Evolutionary conservation across 257 asterid species (phyloP).

Genomic region (Nicotiana otophora): DNA sequence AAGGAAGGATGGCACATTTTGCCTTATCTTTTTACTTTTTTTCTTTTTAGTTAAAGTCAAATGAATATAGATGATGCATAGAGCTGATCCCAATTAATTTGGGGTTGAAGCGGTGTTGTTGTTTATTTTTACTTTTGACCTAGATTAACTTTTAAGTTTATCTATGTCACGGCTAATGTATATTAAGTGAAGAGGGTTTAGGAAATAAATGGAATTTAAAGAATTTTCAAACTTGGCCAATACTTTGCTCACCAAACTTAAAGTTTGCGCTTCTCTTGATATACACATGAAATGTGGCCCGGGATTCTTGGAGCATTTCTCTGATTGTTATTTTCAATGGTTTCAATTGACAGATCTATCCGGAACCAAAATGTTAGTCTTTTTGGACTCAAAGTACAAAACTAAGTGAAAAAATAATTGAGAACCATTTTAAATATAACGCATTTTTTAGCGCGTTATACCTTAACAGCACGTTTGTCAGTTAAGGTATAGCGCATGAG

Average conservation of each 20-base stretch:
- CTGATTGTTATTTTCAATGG: neutral
- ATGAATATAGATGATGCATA: neutral
- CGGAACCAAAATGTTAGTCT: too few relatives aligned
- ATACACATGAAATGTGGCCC: neutral
- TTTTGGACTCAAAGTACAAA: too few relatives aligned
- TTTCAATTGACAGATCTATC: neutral
- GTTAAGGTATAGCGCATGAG: too few relatives aligned
- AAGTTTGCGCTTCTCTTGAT: neutral
- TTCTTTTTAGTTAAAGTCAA: neutral
- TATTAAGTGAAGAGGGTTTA: neutral
- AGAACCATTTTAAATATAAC: too few relatives aligned
- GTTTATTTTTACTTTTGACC: slow-evolving; percentile 1
- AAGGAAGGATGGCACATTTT: neutral
- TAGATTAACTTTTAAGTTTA: neutral
- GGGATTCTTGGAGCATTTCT: neutral
- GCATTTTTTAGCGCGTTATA: too few relatives aligned
- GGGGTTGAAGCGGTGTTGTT: neutral
- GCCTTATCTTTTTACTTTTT: neutral
- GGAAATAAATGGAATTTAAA: neutral
- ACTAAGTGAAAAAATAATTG: too few relatives aligned
- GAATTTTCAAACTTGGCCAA: neutral
- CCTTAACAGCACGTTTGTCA: too few relatives aligned
- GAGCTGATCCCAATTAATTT: neutral
- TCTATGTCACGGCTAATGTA: slow-evolving; percentile 7
- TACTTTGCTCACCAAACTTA: neutral